phyloP scores from a whole-genome alignment of 2,329 filamentous ascomycete genomes.

The Sarocladium strictum region DNA sequence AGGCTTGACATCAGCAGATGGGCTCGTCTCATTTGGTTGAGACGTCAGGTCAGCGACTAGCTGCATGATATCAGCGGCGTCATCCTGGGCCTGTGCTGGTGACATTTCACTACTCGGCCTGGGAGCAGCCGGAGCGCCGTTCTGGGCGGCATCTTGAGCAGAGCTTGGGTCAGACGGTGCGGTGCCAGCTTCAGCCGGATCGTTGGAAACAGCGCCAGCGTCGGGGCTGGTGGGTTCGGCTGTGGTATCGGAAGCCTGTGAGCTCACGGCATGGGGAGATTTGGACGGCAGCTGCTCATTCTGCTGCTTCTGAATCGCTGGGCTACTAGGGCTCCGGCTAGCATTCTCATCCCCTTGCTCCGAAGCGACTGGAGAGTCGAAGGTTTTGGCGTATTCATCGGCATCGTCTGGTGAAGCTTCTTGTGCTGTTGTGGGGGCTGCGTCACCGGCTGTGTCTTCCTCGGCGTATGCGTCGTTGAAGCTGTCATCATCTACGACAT shows the following conservation, averaged over 20 bases:
- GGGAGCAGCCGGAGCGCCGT: neutral
- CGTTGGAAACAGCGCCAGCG: neutral
- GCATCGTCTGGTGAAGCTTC: conserved; percentile 17
- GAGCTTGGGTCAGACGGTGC: neutral
- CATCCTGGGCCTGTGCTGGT: conserved; percentile 15
- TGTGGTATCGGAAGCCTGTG: neutral
- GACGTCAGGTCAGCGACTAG: conserved; percentile 36
- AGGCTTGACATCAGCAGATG: conserved; percentile 21
- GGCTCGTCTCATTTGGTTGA: conserved; percentile 16
- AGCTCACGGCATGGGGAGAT: neutral
- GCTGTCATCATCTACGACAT: conserved; percentile 40
- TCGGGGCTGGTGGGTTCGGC: neutral
- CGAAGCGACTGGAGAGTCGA: conserved; percentile 40
- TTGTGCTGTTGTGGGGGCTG: conserved; percentile 22
- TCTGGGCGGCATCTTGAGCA: neutral
- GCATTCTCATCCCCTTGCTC: conserved; percentile 27
- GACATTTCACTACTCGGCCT: neutral
- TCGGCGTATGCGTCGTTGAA: conserved; percentile 40
- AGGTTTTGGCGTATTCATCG: conserved; percentile 46
- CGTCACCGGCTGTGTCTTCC: conserved; percentile 14
- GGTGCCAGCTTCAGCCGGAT: neutral
- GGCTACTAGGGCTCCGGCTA: neutral
- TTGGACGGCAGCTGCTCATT: neutral
- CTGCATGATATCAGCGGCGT: conserved; percentile 31
- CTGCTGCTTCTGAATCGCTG: neutral